Evolutionary conservation across 257 asterid genomes (phyloP).

Genomic region (Verbena officinalis): DNA sequence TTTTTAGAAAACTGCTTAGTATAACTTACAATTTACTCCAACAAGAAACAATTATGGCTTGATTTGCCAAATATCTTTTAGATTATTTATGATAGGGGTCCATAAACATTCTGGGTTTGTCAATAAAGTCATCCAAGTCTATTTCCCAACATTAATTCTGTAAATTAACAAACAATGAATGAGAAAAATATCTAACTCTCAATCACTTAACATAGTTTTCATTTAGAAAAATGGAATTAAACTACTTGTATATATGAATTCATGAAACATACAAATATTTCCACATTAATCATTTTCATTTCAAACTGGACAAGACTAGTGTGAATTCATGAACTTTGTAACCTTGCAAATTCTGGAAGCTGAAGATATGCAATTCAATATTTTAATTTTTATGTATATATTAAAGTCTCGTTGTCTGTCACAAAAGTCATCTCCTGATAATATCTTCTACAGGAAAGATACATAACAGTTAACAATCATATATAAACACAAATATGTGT

Average conservation of each 20-base stretch:
- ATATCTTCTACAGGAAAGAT: neutral
- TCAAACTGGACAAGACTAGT: constrained; percentile 2
- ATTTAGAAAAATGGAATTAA: neutral
- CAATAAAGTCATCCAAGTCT: neutral
- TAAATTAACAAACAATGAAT: neutral
- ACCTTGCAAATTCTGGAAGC: constrained; percentile 10
- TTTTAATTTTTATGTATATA: neutral
- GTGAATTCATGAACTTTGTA: constrained; percentile 20
- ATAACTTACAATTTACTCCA: no score
- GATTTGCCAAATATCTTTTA: no score
- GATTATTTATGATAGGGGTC: no score
- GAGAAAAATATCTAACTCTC: constrained; percentile 8
- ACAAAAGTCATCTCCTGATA: constrained; percentile 1
- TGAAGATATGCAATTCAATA: neutral
- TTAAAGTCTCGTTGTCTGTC: neutral
- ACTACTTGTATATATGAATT: no score
- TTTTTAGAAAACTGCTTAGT: no score
- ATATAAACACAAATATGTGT: no score
- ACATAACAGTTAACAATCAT: no score
- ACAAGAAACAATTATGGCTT: no score
- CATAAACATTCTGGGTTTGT: no score
- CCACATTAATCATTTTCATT: neutral
- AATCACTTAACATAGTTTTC: neutral
- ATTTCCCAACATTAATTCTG: neutral
- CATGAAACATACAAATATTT: no score